A percentile compares a stretch with the other conserved stretches of the same genome.
Evolutionary conservation across 2,329 filamentous ascomycete genomes (phyloP).

Genomic region (Bipolaris sorokiniana): DNA sequence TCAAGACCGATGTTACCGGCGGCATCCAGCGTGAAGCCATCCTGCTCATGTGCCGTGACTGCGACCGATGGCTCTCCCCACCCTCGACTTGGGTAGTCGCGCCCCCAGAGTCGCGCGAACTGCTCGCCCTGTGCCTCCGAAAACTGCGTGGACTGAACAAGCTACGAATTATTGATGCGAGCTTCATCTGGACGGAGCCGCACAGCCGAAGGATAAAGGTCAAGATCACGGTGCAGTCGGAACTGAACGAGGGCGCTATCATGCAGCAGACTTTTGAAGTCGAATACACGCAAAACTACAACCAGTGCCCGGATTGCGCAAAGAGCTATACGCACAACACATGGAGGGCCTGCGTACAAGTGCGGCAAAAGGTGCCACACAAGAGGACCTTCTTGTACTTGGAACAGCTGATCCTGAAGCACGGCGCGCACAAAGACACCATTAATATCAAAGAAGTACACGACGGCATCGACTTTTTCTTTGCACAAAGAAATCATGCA

Average conservation of each 20-base stretch:
- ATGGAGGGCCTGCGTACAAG: slow-evolving; percentile 91
- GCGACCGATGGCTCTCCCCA: slow-evolving; percentile 87
- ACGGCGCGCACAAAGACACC: slow-evolving; percentile 78
- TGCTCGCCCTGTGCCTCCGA: slow-evolving; percentile 88
- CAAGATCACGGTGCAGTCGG: slow-evolving; percentile 89
- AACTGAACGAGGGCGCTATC: slow-evolving; percentile 69
- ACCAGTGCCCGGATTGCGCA: slow-evolving; percentile 85
- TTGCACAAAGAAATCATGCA: slow-evolving; percentile 84
- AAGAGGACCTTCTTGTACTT: slow-evolving; percentile 86
- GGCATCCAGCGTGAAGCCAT: slow-evolving; percentile 90
- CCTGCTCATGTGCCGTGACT: slow-evolving; percentile 91
- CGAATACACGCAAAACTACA: slow-evolving; percentile 85
- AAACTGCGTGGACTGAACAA: slow-evolving; percentile 86
- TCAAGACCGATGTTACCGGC: slow-evolving; percentile 89
- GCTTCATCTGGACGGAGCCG: slow-evolving; percentile 97
- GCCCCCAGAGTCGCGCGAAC: slow-evolving; percentile 83
- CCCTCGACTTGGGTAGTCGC: slow-evolving; percentile 87
- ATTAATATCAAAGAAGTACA: slow-evolving; percentile 98
- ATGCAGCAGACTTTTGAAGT: slow-evolving; percentile 96
- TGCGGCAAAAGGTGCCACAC: slow-evolving; percentile 95
- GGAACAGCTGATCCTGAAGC: slow-evolving; percentile 95
- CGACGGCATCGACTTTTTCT: slow-evolving; percentile 96
- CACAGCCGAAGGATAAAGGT: slow-evolving; percentile 92
- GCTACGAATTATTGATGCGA: slow-evolving; percentile 92
- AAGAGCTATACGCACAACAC: slow-evolving; percentile 98